A percentile compares a stretch with the other conserved stretches of the same genome.
Evolutionary conservation across 331 rosid genomes (phyloP).

Genomic region (Malus hybrid): DNA sequence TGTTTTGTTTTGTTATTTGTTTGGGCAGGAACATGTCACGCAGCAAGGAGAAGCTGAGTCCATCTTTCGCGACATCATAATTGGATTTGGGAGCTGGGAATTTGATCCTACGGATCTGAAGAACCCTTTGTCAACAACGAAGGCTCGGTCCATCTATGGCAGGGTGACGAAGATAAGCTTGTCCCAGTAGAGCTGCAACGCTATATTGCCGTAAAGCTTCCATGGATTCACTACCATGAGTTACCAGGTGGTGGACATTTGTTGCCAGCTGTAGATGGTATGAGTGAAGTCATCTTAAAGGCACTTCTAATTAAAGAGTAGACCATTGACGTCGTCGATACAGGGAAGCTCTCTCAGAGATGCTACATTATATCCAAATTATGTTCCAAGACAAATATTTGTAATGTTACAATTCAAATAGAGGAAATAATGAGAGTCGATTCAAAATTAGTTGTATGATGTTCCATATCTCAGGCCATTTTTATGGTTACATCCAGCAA

Average conservation of each 20-base stretch:
- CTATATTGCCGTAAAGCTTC: constrained; percentile 30
- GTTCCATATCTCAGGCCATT: too few relatives aligned
- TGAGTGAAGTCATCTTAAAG: constrained; percentile 22
- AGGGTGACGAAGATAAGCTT: constrained; percentile 46
- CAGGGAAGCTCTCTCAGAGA: not conserved
- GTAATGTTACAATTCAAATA: not conserved
- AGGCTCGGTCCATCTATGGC: constrained; percentile 47
- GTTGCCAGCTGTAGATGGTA: constrained; percentile 16
- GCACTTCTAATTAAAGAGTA: constrained; percentile 22
- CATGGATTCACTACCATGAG: constrained; percentile 52
- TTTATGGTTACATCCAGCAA: too few relatives aligned
- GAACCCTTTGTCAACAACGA: constrained; percentile 30
- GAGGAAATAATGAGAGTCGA: not conserved
- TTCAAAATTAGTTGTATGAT: not conserved
- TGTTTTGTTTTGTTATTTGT: not conserved
- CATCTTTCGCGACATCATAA: constrained; percentile 18
- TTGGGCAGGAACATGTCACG: constrained; percentile 12
- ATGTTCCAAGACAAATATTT: not conserved
- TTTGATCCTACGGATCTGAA: constrained; percentile 35
- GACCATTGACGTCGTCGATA: not conserved
- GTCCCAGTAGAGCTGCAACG: constrained; percentile 35
- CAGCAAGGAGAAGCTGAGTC: constrained; percentile 47
- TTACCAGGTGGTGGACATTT: constrained; percentile 38
- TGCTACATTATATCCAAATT: not conserved
- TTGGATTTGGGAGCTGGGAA: constrained; percentile 52